phyloP scores from a whole-genome alignment of 1,139 yeast genomes.

The Pichia sorboxylosa region DNA sequence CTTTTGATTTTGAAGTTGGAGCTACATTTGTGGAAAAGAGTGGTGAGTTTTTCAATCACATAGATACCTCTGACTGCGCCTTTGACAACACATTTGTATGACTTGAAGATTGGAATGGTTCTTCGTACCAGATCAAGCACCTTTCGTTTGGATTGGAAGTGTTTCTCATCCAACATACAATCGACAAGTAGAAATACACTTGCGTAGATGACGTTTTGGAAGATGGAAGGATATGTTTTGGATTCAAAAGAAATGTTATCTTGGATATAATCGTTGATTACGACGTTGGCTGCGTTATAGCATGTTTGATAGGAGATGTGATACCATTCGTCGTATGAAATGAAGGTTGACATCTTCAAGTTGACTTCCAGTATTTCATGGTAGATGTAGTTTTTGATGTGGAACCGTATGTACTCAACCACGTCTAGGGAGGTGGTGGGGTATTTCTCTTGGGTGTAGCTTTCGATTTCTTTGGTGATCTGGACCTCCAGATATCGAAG shows the following conservation, averaged over 20 bases:
- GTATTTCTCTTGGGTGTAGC: slow-evolving; percentile 9
- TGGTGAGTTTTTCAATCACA: slow-evolving; percentile 17
- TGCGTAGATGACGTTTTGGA: slow-evolving; percentile 17
- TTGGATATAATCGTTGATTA: slow-evolving; percentile 12
- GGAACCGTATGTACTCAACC: slow-evolving; percentile 13
- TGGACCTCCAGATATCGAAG: slow-evolving; percentile 16
- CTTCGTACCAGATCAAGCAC: slow-evolving; percentile 10
- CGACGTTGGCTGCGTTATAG: slow-evolving; percentile 12
- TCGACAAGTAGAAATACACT: slow-evolving; percentile 21
- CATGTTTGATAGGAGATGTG: slow-evolving; percentile 14
- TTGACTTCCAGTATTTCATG: slow-evolving; percentile 20
- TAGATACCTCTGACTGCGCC: slow-evolving; percentile 22
- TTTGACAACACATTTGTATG: slow-evolving; percentile 16
- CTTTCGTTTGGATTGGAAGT: slow-evolving; percentile 9
- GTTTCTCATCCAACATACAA: slow-evolving; percentile 15
- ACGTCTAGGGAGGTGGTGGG: slow-evolving; percentile 4
- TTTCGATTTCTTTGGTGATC: slow-evolving; percentile 12
- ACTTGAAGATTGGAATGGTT: slow-evolving; percentile 14
- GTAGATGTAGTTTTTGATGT: slow-evolving; percentile 10
- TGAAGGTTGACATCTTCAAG: slow-evolving; percentile 18
- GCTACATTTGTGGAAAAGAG: no score
- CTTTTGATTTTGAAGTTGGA: no score
- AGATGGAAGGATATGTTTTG: slow-evolving; percentile 16
- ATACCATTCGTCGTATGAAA: slow-evolving; percentile 18
- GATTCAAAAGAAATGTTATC: slow-evolving; percentile 9